Percentiles rank a stretch among this genome's conserved stretches.
These are phyloP conservation scores for Anisogramma anomala DNA, from an alignment of 2,329 filamentous ascomycete species.

Conservation along the genomic window DNA sequence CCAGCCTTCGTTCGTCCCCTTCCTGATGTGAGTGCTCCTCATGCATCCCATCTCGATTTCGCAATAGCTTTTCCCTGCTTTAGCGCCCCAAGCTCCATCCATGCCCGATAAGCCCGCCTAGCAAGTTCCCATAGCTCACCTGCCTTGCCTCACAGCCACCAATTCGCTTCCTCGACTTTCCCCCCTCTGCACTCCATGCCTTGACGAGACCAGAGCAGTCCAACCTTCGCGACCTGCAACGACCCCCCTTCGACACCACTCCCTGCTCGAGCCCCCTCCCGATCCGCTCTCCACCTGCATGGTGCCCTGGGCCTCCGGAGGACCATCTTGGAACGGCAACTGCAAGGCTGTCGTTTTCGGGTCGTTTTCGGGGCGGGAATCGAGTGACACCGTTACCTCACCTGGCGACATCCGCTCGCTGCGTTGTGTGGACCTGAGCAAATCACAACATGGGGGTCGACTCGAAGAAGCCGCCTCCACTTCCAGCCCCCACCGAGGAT, in stretches of 20 bases:
- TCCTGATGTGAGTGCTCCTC: slow-evolving; percentile 11
- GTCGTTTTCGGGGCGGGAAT: slow-evolving; percentile 10
- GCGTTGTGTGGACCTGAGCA: slow-evolving; percentile 10
- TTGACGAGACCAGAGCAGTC: slow-evolving; percentile 14
- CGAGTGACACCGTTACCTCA: slow-evolving; percentile 15
- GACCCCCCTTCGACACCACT: slow-evolving; percentile 2
- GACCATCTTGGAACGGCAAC: slow-evolving; percentile 10
- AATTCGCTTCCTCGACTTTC: background rate
- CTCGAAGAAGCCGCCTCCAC: slow-evolving; percentile 48
- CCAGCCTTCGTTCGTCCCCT: background rate
- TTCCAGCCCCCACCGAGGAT: slow-evolving; percentile 64
- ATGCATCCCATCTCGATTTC: background rate
- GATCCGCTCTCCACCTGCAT: slow-evolving; percentile 9
- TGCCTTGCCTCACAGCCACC: slow-evolving; percentile 3
- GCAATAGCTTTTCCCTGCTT: background rate
- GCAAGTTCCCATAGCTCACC: slow-evolving; percentile 6
- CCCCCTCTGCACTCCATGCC: slow-evolving; percentile 14
- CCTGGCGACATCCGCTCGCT: slow-evolving; percentile 10
- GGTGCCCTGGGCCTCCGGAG: slow-evolving; percentile 12
- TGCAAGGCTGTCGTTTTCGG: slow-evolving; percentile 5
- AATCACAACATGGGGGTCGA: slow-evolving; percentile 43
- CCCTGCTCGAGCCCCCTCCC: slow-evolving; percentile 3
- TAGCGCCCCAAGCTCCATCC: slow-evolving; percentile 4
- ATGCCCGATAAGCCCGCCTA: background rate
- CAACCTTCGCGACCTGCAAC: slow-evolving; percentile 11